Evolutionary conservation across 257 asterid genomes (phyloP), one percentile per base, ranked within the genome.

Genomic region (Parsonsia alboflavescens): DNA sequence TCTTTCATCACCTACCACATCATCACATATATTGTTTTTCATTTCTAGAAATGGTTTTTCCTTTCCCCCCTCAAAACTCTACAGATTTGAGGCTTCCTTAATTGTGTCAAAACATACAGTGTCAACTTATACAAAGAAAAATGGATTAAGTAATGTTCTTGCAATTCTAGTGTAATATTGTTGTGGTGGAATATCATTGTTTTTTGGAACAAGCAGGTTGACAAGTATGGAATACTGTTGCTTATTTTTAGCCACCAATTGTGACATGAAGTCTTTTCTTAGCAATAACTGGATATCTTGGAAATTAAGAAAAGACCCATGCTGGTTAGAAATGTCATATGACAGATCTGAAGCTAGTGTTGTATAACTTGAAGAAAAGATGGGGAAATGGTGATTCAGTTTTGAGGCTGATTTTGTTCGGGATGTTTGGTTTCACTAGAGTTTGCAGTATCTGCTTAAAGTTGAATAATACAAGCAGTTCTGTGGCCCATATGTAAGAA

Each of bases 331-430:
- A 9, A 10, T 57, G 24, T 9, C 21, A 62, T 30, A 62, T 62
- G 68, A 13, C 45, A 15, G 68, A 28, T 30, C 33, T 62, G 22
- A 30, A 7, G 44, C 45, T 30, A 62, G 11, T 10, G 17, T 30
- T 26, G 17, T 26, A 24, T 58, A 24, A 58, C 19, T 24, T 24
- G 65, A 13, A 22, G 39, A 58, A 15, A 17, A 21, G 1, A 19
- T 2, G 28, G 61, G 21, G 10, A 61, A 61, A 61, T 12, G n/a
- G 72, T 65, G 78, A 71, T 65, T 75, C 73, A 65, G 22, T 66
- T 39, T 30, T 26, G 41, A 75, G 53, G 30, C 15, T 39, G 53
- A 42, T 39, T 39, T 61, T 48, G 46, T 54, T 15, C 12, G 54
- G 30, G 36, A 6, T 21, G 42, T 46, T 22, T 63, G 62, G 10